Base-by-base conservation (phyloP, 2,329 filamentous ascomycete species). In the Aspergillus quadricinctus region DNA sequence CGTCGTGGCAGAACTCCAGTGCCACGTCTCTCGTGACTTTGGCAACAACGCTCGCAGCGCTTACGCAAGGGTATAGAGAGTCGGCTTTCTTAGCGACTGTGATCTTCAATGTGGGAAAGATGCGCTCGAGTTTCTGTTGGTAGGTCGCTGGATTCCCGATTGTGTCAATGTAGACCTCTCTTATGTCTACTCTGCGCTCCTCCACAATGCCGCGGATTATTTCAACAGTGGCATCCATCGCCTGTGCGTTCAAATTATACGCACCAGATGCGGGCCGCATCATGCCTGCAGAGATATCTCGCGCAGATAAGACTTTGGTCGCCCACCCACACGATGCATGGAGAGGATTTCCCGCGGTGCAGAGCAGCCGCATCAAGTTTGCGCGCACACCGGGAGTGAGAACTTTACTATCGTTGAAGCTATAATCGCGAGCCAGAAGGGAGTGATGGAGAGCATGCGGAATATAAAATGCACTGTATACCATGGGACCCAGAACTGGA, bases 201-300 rank as follows among this genome's bases (percentile, higher is more conserved):
- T 84, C 85, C 37, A 94, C 81, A 3, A 96, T 89, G 37, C 86
- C 86, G 54, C 85, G 80, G 67, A 97, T 93, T 52, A 99, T 80
- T 41, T 84, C 83, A 25, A 96, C 85, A 0, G 93, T 97, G 3
- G 93, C 90, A 73, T 96, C 92, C 85, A 94, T 88, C 19, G 93
- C 93, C 75, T 99, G 94, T 4, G 92, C 91, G 71, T 99, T 99
- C 62, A 99, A 84, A 72, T 99, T 99, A 77, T 97, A 95, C 3
- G 79, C 71, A 19, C 77, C 75, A 8, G 69, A 67, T 11, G 68
- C 70, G 8, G 79, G 78, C 7, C 83, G 81, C 66, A 94, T 79
- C 90, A 95, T 95, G 66, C 84, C 83, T 7, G 90, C 83, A 43
- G 82, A 84, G 66, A 96, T 96, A 75, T 93, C 89, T 48, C 88